Evolutionary conservation across 2,329 filamentous ascomycete genomes (phyloP).

Genomic region (Aspergillus sp.): DNA sequence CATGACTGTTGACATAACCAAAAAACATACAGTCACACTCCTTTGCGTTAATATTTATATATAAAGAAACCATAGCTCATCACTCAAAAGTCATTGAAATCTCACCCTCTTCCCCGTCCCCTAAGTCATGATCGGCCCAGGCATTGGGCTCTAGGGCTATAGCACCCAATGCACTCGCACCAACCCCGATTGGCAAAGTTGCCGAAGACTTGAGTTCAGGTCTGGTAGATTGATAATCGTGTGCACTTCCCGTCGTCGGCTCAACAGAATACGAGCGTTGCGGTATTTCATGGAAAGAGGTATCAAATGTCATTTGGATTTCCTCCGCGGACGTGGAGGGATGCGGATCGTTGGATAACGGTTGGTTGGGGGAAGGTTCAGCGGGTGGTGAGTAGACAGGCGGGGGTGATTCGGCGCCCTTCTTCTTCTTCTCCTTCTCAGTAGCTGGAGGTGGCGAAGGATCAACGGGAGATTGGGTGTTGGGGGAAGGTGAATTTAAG

Average conservation of each 20-base stretch:
- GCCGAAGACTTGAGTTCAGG: conserved; percentile 26
- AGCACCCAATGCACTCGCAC: conserved; percentile 19
- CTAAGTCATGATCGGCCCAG: conserved; percentile 66
- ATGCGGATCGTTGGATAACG: conserved; percentile 7
- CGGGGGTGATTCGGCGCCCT: conserved; percentile 21
- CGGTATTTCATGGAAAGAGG: conserved; percentile 47
- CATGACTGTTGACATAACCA: no score
- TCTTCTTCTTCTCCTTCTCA: conserved; percentile 39
- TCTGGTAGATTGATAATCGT: conserved; percentile 12
- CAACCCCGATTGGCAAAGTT: conserved; percentile 26
- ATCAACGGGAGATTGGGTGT: conserved; percentile 11
- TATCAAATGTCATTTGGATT: conserved; percentile 69
- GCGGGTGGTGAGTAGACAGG: conserved; percentile 5
- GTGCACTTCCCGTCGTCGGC: conserved; percentile 2
- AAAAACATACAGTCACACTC: no score
- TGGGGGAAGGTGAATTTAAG: conserved; percentile 29
- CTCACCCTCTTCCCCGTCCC: conserved; percentile 67
- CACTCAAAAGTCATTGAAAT: conserved; percentile 79
- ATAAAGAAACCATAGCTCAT: conserved; percentile 11
- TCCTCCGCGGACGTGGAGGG: conserved; percentile 17
- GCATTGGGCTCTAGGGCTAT: conserved; percentile 51
- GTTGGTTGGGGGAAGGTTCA: conserved; percentile 10
- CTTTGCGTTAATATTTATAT: background rate
- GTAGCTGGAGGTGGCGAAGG: conserved; percentile 25
- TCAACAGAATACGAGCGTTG: conserved; percentile 15